phyloP scores from a whole-genome alignment of 208 protist genomes.

The Trypanosoma lewisi region DNA sequence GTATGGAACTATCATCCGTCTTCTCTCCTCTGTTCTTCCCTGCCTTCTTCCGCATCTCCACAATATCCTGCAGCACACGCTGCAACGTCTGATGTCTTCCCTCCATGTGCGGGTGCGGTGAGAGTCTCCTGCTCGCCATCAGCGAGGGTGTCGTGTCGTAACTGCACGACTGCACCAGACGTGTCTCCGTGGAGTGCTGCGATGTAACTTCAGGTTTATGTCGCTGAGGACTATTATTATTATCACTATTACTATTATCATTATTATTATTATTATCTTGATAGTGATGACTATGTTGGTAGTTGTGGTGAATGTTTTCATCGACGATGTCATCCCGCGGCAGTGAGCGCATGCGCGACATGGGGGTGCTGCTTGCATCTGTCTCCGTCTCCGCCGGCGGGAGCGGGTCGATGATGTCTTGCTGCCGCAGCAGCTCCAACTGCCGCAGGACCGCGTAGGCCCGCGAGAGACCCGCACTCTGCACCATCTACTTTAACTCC shows the following conservation, averaged over 20 bases:
- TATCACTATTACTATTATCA: too few relatives aligned
- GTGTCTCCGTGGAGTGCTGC: neutral
- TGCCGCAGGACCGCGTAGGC: constrained; percentile 70
- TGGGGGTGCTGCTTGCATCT: constrained; percentile 2
- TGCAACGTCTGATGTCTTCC: constrained; percentile 12
- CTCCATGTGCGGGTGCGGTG: neutral
- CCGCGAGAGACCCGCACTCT: constrained; percentile 40
- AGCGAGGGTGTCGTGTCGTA: neutral
- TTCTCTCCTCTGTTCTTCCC: neutral
- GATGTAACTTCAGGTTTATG: too few relatives aligned
- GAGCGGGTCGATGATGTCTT: constrained; percentile 42
- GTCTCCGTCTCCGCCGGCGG: constrained; percentile 11
- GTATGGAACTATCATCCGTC: neutral
- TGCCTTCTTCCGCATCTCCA: constrained; percentile 6
- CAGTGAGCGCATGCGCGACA: too few relatives aligned
- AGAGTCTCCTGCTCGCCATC: neutral
- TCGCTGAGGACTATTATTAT: too few relatives aligned
- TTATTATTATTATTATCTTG: too few relatives aligned
- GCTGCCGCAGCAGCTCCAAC: constrained; percentile 50
- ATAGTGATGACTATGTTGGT: too few relatives aligned
- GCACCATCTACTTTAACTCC: constrained; percentile 10
- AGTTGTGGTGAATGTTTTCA: too few relatives aligned
- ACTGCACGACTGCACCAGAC: neutral
- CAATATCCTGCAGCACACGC: constrained; percentile 16
- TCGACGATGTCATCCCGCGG: too few relatives aligned